Evolutionary conservation across 202 grass and related monocot species (phyloP).

Genomic region (Brachypodium distachyon): DNA sequence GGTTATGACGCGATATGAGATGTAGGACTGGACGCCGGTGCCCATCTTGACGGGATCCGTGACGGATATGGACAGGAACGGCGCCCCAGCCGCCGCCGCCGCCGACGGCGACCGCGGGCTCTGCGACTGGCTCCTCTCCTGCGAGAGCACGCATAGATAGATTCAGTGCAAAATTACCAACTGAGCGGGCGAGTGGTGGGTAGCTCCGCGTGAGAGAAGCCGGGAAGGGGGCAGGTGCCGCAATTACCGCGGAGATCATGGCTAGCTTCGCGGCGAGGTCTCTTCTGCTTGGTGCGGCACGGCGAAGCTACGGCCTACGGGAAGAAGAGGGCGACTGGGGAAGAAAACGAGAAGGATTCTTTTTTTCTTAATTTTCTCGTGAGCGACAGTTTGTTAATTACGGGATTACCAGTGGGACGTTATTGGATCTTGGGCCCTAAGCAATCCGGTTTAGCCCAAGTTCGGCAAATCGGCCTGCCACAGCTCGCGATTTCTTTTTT

Average conservation of each 20-base stretch:
- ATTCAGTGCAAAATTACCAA: conserved; percentile 23
- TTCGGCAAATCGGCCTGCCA: not conserved
- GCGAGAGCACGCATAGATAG: conserved; percentile 19
- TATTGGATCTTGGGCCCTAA: not conserved
- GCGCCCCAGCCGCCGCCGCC: conserved; percentile 22
- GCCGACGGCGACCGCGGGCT: conserved; percentile 57
- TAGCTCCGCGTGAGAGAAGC: not conserved
- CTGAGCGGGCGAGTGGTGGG: not conserved
- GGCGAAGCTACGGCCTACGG: conserved; percentile 37
- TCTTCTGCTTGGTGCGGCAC: conserved; percentile 28
- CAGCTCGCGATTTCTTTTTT: not conserved
- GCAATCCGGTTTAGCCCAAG: not conserved
- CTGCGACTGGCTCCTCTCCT: conserved; percentile 74
- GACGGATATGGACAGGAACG: conserved; percentile 66
- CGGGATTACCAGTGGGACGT: not conserved
- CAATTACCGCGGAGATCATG: conserved; percentile 75
- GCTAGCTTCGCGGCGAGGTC: conserved; percentile 29
- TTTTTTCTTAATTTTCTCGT: not conserved
- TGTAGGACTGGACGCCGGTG: conserved; percentile 91
- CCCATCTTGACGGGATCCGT: conserved; percentile 98
- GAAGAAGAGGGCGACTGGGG: conserved; percentile 23
- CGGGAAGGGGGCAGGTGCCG: not conserved
- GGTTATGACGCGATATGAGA: conserved; percentile 96
- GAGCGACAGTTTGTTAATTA: conserved; percentile 7
- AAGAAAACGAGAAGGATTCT: conserved; percentile 13